These are phyloP conservation scores for Oryza longistaminata DNA, from an alignment of 176 grass and related monocot species.

Conservation along the genomic window DNA sequence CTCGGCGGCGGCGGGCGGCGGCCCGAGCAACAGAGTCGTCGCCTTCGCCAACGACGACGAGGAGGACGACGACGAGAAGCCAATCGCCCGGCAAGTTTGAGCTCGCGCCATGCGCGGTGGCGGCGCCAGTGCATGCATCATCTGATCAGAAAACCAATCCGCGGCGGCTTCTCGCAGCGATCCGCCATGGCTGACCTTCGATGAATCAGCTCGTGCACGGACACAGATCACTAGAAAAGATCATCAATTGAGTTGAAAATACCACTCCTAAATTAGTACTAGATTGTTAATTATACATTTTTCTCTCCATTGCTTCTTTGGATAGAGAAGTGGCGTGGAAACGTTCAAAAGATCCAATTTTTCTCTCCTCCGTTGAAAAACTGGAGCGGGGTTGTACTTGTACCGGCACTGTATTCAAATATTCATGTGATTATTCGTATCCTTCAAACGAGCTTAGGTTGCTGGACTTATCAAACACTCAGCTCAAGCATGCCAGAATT, in stretches of 20 bases:
- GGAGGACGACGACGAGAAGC: conserved; percentile 53
- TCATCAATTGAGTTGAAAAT: neutral
- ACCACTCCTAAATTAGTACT: neutral
- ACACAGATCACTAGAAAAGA: neutral
- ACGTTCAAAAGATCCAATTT: conserved; percentile 4
- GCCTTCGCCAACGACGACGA: conserved; percentile 38
- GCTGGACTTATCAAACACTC: neutral
- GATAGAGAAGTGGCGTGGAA: neutral
- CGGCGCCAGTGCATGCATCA: neutral
- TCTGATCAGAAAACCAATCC: neutral
- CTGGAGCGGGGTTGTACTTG: conserved; percentile 16
- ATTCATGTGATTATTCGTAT: neutral
- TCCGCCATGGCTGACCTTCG: neutral
- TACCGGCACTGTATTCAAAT: neutral
- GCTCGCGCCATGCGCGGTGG: neutral
- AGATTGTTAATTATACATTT: neutral
- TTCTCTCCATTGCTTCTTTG: neutral
- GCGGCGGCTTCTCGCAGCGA: neutral
- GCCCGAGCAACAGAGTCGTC: conserved; percentile 31
- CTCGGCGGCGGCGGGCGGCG: conserved; percentile 44
- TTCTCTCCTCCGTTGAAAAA: conserved; percentile 18
- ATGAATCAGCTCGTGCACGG: neutral
- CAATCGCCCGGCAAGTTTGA: conserved; percentile 46
- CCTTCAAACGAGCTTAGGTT: neutral
- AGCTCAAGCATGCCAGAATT: neutral